Evolutionary conservation across 2,329 filamentous ascomycete species (phyloP).

Genomic region (Arthrinium puccinioides): DNA sequence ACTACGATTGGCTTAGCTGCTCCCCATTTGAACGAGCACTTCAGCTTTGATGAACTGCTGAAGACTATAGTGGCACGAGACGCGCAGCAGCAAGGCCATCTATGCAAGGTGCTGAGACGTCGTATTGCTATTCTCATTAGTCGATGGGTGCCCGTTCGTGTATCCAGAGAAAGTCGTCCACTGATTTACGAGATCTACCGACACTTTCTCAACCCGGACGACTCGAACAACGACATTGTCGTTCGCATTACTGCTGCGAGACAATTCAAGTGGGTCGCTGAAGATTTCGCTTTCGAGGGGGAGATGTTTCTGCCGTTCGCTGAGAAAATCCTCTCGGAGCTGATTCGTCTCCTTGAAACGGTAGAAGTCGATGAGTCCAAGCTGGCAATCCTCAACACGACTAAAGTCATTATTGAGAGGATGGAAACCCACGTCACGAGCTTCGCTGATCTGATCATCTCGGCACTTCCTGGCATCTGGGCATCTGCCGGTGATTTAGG

Average conservation of each 20-base stretch:
- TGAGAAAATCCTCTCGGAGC: slow-evolving; percentile 60
- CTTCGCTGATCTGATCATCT: slow-evolving; percentile 75
- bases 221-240: slow-evolving; percentile 80
- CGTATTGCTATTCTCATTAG: slow-evolving; percentile 84
- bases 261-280: slow-evolving; percentile 71
- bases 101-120: slow-evolving; percentile 77
- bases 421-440: slow-evolving; percentile 65
- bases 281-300: slow-evolving; percentile 76
- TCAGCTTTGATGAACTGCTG: slow-evolving; percentile 81
- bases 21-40: slow-evolving; percentile 61
- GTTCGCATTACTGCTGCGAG: slow-evolving; percentile 87
- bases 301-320: slow-evolving; percentile 73
- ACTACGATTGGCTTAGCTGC: slow-evolving; percentile 85
- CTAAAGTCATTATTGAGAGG: slow-evolving; percentile 71
- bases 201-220: slow-evolving; percentile 71
- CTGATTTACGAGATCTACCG: slow-evolving; percentile 85
- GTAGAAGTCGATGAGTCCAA: slow-evolving; percentile 83
- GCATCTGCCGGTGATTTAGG: slow-evolving; percentile 71
- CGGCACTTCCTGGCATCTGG: slow-evolving; percentile 76
- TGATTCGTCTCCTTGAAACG: slow-evolving; percentile 73
- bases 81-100: slow-evolving; percentile 53
- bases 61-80: slow-evolving; percentile 69
- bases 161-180: slow-evolving; percentile 59
- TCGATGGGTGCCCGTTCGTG: slow-evolving; percentile 79
- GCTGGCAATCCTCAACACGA: slow-evolving; percentile 80